A percentile compares a stretch with the other conserved stretches of the same genome.
These are phyloP conservation scores for Candida xyloterini DNA, from an alignment of 805 yeast genomes.

Conservation along the genomic window DNA sequence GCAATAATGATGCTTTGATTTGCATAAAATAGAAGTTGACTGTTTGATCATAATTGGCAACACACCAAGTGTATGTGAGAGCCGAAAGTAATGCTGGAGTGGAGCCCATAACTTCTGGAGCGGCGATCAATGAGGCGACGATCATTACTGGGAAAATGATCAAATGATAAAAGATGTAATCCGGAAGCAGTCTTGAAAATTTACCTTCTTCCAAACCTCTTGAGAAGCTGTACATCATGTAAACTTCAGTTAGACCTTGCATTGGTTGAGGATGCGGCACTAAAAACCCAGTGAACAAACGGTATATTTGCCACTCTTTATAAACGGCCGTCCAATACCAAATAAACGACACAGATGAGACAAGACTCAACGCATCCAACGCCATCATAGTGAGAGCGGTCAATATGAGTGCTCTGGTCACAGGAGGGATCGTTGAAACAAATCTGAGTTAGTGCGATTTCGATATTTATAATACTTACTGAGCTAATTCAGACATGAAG, in stretches of 20 bases:
- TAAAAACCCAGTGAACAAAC: slow-evolving; percentile 49
- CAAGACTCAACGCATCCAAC: slow-evolving; percentile 32
- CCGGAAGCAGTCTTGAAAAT: slow-evolving; percentile 48
- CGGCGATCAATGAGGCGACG: slow-evolving; percentile 28
- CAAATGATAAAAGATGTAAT: slow-evolving; percentile 53
- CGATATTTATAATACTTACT: slow-evolving; percentile 22
- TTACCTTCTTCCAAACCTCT: slow-evolving; percentile 53
- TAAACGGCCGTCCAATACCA: slow-evolving; percentile 33
- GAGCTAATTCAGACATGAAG: slow-evolving; percentile 33
- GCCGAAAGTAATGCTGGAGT: slow-evolving; percentile 47
- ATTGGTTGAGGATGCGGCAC: slow-evolving; percentile 41
- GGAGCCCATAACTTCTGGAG: slow-evolving; percentile 30
- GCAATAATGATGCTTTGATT: slow-evolving; percentile 53
- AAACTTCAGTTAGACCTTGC: slow-evolving; percentile 49
- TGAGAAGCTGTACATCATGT: slow-evolving; percentile 56
- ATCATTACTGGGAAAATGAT: slow-evolving; percentile 47
- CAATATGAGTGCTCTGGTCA: slow-evolving; percentile 55
- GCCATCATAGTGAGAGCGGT: slow-evolving; percentile 45
- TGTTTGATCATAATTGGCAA: slow-evolving; percentile 49
- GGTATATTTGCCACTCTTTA: slow-evolving; percentile 40
- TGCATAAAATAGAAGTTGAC: slow-evolving; percentile 54
- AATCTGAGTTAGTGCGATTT: slow-evolving; percentile 26
- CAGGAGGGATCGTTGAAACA: slow-evolving; percentile 53
- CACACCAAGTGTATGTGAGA: slow-evolving; percentile 60
- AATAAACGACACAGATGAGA: slow-evolving; percentile 23